Evolutionary conservation across 768 basidiomycete genomes (phyloP).

Genomic region (Leccinum broughii): DNA sequence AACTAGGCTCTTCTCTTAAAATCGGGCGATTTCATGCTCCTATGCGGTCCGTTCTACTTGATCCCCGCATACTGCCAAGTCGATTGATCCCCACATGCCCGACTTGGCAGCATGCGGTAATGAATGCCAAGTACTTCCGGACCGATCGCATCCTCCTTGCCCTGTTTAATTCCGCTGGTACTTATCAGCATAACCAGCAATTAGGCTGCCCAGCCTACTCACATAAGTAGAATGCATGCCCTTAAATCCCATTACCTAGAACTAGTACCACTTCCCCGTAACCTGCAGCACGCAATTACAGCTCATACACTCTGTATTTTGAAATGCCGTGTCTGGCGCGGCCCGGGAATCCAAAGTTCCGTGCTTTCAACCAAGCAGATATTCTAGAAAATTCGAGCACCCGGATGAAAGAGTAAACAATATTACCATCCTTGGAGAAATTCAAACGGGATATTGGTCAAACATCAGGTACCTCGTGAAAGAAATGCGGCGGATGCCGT

Average conservation of each 20-base stretch:
- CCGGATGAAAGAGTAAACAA: background rate
- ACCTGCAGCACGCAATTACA: background rate
- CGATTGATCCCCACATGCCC: background rate
- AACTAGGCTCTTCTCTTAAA: background rate
- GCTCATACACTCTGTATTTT: background rate
- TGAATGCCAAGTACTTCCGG: background rate
- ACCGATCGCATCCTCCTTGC: background rate
- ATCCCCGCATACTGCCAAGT: background rate
- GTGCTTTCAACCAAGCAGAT: background rate
- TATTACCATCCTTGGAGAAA: constrained; percentile 7
- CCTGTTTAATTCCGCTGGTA: background rate
- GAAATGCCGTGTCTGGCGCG: background rate
- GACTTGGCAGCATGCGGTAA: background rate
- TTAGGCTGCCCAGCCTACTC: background rate
- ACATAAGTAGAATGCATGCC: background rate
- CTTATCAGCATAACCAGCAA: background rate
- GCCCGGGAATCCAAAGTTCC: background rate
- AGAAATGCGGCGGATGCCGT: constrained; percentile 6
- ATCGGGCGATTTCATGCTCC: background rate
- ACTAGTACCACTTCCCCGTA: background rate
- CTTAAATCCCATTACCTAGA: background rate
- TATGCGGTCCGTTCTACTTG: background rate
- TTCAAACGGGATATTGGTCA: constrained; percentile 3
- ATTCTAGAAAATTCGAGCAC: constrained; percentile 2
- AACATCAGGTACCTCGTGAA: constrained; percentile 10